phyloP scores from a whole-genome alignment of 2,329 filamentous ascomycete genomes.

The Diaporthe humulicola region DNA sequence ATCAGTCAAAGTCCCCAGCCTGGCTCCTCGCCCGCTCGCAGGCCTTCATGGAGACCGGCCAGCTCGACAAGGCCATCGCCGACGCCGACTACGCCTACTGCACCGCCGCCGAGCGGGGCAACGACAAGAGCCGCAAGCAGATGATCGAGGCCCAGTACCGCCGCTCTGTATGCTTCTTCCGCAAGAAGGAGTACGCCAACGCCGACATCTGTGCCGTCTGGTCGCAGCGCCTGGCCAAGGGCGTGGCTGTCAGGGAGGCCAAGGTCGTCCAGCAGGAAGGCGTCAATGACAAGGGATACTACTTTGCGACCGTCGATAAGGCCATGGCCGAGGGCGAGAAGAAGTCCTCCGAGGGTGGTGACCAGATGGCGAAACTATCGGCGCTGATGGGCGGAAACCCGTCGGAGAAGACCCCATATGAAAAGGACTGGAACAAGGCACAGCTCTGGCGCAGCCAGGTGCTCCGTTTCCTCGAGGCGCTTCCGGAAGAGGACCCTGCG shows the following conservation, averaged over 20 bases:
- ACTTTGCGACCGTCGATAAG: constrained; percentile 56
- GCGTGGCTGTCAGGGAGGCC: constrained; percentile 52
- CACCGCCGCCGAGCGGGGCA: constrained; percentile 75
- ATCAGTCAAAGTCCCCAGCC: constrained; percentile 74
- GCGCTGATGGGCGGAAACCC: constrained; percentile 39
- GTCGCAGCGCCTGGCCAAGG: constrained; percentile 59
- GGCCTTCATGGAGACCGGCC: constrained; percentile 76
- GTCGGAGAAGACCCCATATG: constrained; percentile 43
- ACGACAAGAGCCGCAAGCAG: constrained; percentile 69
- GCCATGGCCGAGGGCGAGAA: constrained; percentile 42
- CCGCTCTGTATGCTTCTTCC: constrained; percentile 80
- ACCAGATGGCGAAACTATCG: constrained; percentile 31
- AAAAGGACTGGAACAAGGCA: constrained; percentile 56
- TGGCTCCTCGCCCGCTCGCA: constrained; percentile 89
- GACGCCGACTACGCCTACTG: constrained; percentile 78
- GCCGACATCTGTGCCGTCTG: constrained; percentile 78
- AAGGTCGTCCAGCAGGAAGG: constrained; percentile 47
- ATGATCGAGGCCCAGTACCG: constrained; percentile 88
- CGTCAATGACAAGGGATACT: constrained; percentile 62
- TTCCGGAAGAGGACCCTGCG: constrained; percentile 59
- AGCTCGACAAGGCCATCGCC: constrained; percentile 73
- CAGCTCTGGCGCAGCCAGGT: constrained; percentile 62
- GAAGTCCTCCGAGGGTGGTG: constrained; percentile 23
- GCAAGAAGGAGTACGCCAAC: constrained; percentile 79
- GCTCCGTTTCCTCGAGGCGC: constrained; percentile 58